These are phyloP conservation scores for Chytriomyces confervae DNA, from an alignment of 192 early-diverging fungal species.

Conservation along the genomic window DNA sequence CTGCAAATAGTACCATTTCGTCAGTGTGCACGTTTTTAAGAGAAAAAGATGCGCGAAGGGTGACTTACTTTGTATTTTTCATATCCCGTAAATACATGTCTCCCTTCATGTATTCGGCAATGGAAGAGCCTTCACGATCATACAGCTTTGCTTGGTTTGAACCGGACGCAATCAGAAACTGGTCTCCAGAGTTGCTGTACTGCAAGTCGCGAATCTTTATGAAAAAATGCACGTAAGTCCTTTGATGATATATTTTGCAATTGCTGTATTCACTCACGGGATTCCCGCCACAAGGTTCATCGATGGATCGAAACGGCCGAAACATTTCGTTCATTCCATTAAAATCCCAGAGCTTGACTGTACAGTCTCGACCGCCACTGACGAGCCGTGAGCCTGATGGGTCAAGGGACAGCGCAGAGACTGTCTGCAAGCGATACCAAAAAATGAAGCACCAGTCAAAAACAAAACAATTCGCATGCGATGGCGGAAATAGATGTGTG, in stretches of 20 bases:
- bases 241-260: not conserved
- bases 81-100: constrained; percentile 93
- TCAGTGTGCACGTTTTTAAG: not conserved
- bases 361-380: constrained; percentile 81
- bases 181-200: constrained; percentile 76
- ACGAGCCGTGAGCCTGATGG: constrained; percentile 78
- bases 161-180: constrained; percentile 80
- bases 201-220: constrained; percentile 75
- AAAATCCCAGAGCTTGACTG: constrained; percentile 93
- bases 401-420: constrained; percentile 83
- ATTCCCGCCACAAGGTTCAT: constrained; percentile 78
- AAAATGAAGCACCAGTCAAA: not conserved
- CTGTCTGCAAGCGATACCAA: constrained; percentile 54
- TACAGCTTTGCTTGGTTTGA: constrained; percentile 76
- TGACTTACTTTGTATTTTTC: constrained; percentile 68
- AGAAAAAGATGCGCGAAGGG: not conserved
- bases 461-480: not conserved
- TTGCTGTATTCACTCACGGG: constrained; percentile 39
- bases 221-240: not conserved
- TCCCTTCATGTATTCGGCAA: constrained; percentile 82
- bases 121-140: constrained; percentile 75
- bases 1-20: constrained; percentile 32
- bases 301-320: constrained; percentile 76
- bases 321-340: constrained; percentile 80
- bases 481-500: not conserved